Evolutionary conservation across 1,284 basidiomycete species (phyloP).

Genomic region (Microbotryum saponariae): DNA sequence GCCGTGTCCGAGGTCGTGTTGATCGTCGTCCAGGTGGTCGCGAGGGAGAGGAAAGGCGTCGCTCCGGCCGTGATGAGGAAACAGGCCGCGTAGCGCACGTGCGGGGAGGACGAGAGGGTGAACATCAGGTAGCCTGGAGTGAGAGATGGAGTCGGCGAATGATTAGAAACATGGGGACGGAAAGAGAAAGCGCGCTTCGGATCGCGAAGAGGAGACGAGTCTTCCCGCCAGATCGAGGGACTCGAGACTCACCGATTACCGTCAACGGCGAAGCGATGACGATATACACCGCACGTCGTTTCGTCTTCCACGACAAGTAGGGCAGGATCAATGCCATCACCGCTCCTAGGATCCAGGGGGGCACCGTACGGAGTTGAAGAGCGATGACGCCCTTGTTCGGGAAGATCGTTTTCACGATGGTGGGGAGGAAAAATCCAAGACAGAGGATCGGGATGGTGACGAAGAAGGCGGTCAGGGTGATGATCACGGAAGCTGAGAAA

Average conservation of each 20-base stretch:
- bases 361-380: conserved; percentile 41
- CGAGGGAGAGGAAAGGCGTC: conserved; percentile 37
- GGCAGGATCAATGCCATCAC: conserved; percentile 25
- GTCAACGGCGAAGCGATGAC: conserved; percentile 35
- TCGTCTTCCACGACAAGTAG: conserved; percentile 37
- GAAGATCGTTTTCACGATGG: conserved; percentile 41
- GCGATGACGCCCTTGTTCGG: conserved; percentile 38
- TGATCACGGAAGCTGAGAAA: no score
- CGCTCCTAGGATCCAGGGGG: conserved; percentile 37
- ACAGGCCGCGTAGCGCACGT: conserved; percentile 33
- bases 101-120: conserved; percentile 26
- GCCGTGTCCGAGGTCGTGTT: conserved; percentile 38
- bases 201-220: no score
- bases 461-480: no score
- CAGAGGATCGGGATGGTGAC: conserved; percentile 15
- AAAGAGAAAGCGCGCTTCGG: no score
- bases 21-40: conserved; percentile 26
- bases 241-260: conserved; percentile 27
- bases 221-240: no score
- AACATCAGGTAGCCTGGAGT: conserved; percentile 35
- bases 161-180: conserved; percentile 11
- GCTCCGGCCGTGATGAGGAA: conserved; percentile 39
- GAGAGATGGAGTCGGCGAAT: conserved; percentile 19
- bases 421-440: conserved; percentile 37
- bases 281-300: conserved; percentile 33